Evolutionary conservation across 768 basidiomycete genomes (phyloP).

Genomic region (Suillus bovinus): DNA sequence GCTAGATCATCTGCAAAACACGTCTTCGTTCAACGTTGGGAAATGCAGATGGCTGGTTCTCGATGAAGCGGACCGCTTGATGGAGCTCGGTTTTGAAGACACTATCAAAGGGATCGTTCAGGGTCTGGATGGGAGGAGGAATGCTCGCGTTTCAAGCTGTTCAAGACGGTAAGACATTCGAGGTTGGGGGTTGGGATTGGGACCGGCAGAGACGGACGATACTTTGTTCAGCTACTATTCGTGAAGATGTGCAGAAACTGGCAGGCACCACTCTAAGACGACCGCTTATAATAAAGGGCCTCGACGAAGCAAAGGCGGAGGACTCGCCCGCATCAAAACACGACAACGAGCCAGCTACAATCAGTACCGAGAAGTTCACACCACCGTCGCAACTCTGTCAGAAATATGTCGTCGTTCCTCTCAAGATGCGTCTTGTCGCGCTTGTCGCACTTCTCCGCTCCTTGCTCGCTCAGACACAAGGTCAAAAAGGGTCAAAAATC

Average conservation of each 20-base stretch:
- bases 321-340: slow-evolving; percentile 18
- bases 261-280: slow-evolving; percentile 79
- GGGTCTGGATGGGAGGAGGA: slow-evolving; percentile 80
- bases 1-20: slow-evolving; percentile 96
- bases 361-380: slow-evolving; percentile 67
- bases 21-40: slow-evolving; percentile 86
- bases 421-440: slow-evolving; percentile 92
- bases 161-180: slow-evolving; percentile 63
- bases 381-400: slow-evolving; percentile 93
- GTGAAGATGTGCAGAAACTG: slow-evolving; percentile 91
- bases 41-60: slow-evolving; percentile 96
- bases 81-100: slow-evolving; percentile 98
- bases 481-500: slow-evolving; percentile 62
- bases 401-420: slow-evolving; percentile 85
- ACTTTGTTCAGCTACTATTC: slow-evolving; percentile 95
- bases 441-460: slow-evolving; percentile 84
- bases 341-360: slow-evolving; percentile 20
- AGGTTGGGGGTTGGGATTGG: slow-evolving; percentile 89
- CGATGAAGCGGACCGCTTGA: slow-evolving; percentile 95
- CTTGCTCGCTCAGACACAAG: slow-evolving; percentile 63
- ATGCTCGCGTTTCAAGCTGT: slow-evolving; percentile 69
- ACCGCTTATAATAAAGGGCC: slow-evolving; percentile 83
- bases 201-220: slow-evolving; percentile 75
- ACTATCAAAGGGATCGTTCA: slow-evolving; percentile 88
- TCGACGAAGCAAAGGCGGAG: slow-evolving; percentile 44